These are phyloP conservation scores for Leptodontidium sp. DNA, from an alignment of 2,329 filamentous ascomycete genomes.

Conservation along the genomic window DNA sequence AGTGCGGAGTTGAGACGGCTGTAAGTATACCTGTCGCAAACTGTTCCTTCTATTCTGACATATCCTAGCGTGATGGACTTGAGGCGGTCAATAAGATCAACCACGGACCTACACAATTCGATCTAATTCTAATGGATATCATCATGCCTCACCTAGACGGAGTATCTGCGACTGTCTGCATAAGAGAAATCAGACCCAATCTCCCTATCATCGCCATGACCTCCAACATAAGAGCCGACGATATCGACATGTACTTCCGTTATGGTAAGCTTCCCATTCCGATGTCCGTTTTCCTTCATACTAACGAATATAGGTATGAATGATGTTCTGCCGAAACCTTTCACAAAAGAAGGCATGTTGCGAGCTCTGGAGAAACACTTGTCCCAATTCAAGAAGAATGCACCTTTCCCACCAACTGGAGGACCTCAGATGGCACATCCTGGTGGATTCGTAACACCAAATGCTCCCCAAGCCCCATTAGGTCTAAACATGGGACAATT, in stretches of 20 bases:
- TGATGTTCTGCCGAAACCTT: constrained; percentile 95
- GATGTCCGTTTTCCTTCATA: not conserved
- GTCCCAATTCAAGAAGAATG: constrained; percentile 78
- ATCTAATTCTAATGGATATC: constrained; percentile 87
- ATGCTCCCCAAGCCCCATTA: constrained; percentile 37
- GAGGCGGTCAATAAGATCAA: constrained; percentile 90
- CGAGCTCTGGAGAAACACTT: constrained; percentile 90
- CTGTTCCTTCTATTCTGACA: constrained; percentile 38
- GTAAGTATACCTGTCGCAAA: constrained; percentile 55
- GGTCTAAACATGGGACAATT: constrained; percentile 45
- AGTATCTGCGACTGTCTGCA: constrained; percentile 92
- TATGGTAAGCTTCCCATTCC: constrained; percentile 72
- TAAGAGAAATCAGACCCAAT: constrained; percentile 82
- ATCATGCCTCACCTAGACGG: constrained; percentile 98
- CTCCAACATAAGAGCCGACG: constrained; percentile 94
- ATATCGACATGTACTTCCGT: constrained; percentile 96
- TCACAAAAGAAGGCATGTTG: constrained; percentile 87
- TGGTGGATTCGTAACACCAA: constrained; percentile 40
- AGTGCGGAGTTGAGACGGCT: constrained; percentile 72
- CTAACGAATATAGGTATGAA: constrained; percentile 80
- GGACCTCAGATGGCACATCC: constrained; percentile 39
- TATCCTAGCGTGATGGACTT: constrained; percentile 76
- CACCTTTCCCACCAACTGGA: constrained; percentile 33
- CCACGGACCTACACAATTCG: constrained; percentile 58
- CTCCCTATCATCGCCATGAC: constrained; percentile 98